Evolutionary conservation across 73 alveolate genomes (phyloP).

Genomic region (Uronychia setigera): DNA sequence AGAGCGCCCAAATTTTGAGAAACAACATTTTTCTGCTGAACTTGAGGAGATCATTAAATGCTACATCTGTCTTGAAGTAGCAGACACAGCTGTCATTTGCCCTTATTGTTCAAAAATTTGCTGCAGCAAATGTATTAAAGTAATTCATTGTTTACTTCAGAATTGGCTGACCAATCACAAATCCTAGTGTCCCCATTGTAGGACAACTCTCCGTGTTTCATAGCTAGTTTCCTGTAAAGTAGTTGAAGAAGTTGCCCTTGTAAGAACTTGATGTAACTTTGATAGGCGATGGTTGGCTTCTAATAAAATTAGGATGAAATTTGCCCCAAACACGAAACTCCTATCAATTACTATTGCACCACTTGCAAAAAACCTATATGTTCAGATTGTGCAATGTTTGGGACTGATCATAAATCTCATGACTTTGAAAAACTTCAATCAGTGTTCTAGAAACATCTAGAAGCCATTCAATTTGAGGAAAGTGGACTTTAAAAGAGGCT

Average conservation of each 20-base stretch:
- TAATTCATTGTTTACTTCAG: conserved; percentile 6
- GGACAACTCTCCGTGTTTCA: conserved; percentile 70
- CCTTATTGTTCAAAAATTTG: conserved; percentile 95
- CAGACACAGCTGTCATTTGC: conserved; percentile 89
- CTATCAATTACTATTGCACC: conserved; percentile 89
- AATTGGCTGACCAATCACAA: conserved; percentile 88
- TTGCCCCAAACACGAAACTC: conserved; percentile 84
- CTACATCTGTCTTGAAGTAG: conserved; percentile 85
- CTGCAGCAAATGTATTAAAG: conserved; percentile 89
- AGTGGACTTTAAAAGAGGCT: conserved; percentile 72
- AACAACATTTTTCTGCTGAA: background rate
- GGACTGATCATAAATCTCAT: conserved; percentile 91
- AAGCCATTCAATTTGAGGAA: conserved; percentile 72
- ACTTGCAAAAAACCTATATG: conserved; percentile 93
- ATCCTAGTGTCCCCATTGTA: conserved; percentile 94
- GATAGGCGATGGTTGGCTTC: conserved; percentile 54
- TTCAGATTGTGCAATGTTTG: conserved; percentile 98
- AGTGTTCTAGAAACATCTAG: conserved; percentile 76
- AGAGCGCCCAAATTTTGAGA: background rate
- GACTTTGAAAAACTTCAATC: conserved; percentile 85
- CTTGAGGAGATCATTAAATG: conserved; percentile 82
- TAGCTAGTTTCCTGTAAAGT: conserved; percentile 87
- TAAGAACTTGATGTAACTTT: conserved; percentile 74
- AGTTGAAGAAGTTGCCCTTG: conserved; percentile 76
- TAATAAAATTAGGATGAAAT: conserved; percentile 66